A percentile compares a stretch with the other conserved stretches of the same genome.
These are phyloP conservation scores for Salicornia ramosissima DNA, from an alignment of 148 eudicot genomes.

Conservation along the genomic window DNA sequence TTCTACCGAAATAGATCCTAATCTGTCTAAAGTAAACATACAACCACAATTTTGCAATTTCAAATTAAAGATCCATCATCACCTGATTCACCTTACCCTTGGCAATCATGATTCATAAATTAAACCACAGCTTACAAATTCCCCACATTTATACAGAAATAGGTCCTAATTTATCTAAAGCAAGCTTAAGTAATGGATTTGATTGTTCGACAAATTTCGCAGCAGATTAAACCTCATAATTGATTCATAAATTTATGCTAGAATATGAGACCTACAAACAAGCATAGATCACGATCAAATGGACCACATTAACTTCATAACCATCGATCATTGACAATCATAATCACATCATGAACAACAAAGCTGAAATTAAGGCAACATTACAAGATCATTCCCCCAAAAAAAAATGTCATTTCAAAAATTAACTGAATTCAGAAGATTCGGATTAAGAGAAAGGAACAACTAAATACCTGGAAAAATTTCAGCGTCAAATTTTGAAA, in stretches of 20 bases:
- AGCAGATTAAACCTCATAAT: not conserved
- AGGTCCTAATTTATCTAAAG: not conserved
- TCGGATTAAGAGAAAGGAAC: not conserved
- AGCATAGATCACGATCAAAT: not conserved
- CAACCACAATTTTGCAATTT: not conserved
- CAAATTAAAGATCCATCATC: not conserved
- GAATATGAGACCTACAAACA: not conserved
- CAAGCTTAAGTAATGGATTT: not conserved
- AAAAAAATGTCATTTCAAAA: not conserved
- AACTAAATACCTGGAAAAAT: constrained; percentile 6
- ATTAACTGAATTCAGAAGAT: not conserved
- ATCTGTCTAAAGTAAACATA: too few species aligned
- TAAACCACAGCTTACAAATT: not conserved
- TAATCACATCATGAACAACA: constrained; percentile 6
- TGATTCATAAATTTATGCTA: too few species aligned
- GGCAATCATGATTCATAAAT: not conserved
- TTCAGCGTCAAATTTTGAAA: not conserved
- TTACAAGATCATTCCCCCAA: not conserved
- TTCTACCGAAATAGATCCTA: too few species aligned
- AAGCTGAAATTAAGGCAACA: not conserved
- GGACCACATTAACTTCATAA: not conserved
- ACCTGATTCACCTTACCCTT: not conserved
- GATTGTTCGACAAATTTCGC: not conserved
- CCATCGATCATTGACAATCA: not conserved
- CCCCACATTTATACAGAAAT: not conserved